Evolutionary conservation across 768 basidiomycete species (phyloP).

Genomic region (Rhizopogon salebrosus): DNA sequence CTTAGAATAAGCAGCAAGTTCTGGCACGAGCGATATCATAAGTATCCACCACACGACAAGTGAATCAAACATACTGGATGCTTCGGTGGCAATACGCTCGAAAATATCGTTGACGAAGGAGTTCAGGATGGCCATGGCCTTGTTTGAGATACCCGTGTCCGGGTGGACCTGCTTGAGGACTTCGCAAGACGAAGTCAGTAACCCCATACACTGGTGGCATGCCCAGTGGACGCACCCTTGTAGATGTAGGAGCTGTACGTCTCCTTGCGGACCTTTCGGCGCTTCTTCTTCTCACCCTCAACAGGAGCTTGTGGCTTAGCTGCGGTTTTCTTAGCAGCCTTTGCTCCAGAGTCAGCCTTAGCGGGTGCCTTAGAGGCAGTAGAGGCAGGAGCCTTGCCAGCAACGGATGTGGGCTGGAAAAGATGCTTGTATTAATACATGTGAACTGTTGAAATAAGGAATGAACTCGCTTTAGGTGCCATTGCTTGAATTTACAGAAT

Average conservation of each 20-base stretch:
- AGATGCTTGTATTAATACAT: conserved; percentile 11
- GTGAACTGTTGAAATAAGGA: background rate
- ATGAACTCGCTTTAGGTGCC: conserved; percentile 31
- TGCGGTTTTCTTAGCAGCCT: conserved; percentile 59
- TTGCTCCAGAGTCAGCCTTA: conserved; percentile 34
- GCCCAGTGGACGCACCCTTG: conserved; percentile 45
- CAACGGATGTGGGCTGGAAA: conserved; percentile 35
- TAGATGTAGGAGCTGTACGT: conserved; percentile 85
- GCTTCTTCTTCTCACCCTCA: conserved; percentile 75
- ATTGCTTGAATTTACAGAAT: conserved; percentile 27
- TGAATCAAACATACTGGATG: conserved; percentile 44
- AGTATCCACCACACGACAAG: background rate
- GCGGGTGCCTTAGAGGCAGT: conserved; percentile 58
- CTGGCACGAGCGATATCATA: conserved; percentile 24
- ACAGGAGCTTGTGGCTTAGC: conserved; percentile 47
- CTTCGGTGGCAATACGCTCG: conserved; percentile 72
- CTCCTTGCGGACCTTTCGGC: conserved; percentile 76
- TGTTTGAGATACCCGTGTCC: conserved; percentile 91
- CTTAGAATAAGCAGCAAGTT: conserved; percentile 83
- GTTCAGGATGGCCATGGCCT: conserved; percentile 80
- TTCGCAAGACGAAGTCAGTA: conserved; percentile 16
- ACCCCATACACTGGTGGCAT: background rate
- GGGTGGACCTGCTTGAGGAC: conserved; percentile 92
- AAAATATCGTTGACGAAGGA: conserved; percentile 85
- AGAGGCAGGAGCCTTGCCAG: conserved; percentile 40